Evolutionary conservation across 805 yeast species (phyloP).

Genomic region (Candida nitratophila): DNA sequence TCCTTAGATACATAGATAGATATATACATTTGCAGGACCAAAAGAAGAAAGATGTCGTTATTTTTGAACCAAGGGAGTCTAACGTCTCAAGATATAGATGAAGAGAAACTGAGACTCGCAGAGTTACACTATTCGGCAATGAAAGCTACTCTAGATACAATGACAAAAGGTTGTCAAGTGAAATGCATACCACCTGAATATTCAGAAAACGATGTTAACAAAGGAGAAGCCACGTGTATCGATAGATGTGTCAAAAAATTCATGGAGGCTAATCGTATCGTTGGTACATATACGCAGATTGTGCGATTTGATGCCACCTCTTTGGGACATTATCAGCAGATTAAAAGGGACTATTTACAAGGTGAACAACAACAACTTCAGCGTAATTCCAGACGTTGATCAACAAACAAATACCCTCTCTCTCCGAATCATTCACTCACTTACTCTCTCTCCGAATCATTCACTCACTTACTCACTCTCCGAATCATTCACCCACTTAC

Average conservation of each 20-base stretch:
- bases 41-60: constrained; percentile 44
- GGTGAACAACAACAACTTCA: too few relatives aligned
- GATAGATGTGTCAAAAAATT: constrained; percentile 85
- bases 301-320: constrained; percentile 39
- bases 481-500: too few relatives aligned
- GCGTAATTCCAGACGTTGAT: too few relatives aligned
- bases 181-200: constrained; percentile 86
- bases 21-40: too few relatives aligned
- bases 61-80: constrained; percentile 42
- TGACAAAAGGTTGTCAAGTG: constrained; percentile 53
- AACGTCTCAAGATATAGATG: constrained; percentile 44
- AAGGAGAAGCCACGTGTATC: constrained; percentile 77
- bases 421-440: too few relatives aligned
- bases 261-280: constrained; percentile 58
- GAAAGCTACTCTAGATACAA: constrained; percentile 37
- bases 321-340: constrained; percentile 22
- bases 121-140: constrained; percentile 63
- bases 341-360: constrained; percentile 14
- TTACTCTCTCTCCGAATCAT: too few relatives aligned
- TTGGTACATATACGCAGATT: constrained; percentile 47
- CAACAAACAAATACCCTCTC: too few relatives aligned
- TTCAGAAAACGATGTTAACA: constrained; percentile 76
- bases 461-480: too few relatives aligned
- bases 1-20: too few relatives aligned
- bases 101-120: constrained; percentile 55